Conservation (phyloP, 192 early-diverging fungal species). For the Rhizoclosmatium sp. region DNA sequence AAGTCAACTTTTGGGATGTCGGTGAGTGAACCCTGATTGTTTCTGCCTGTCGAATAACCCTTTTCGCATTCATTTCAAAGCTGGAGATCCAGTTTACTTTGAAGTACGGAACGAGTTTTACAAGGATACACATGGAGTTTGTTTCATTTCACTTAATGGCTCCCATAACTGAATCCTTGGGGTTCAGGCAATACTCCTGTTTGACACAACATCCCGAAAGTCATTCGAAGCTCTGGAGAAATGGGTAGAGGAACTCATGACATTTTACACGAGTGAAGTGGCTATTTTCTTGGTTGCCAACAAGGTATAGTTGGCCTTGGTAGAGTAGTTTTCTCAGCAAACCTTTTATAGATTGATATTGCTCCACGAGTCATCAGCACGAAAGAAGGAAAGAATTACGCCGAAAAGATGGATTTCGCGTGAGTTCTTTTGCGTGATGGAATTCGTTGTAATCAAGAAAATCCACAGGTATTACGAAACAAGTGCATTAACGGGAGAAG, state of each 20-base stretch:
- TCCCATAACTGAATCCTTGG: neutral
- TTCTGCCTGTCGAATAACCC: neutral
- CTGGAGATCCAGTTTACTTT: constrained; percentile 60
- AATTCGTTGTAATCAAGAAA: neutral
- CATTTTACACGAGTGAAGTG: constrained; percentile 45
- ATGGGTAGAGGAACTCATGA: constrained; percentile 58
- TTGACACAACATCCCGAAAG: constrained; percentile 41
- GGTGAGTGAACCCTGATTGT: constrained; percentile 14
- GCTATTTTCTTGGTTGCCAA: constrained; percentile 56
- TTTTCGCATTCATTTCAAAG: constrained; percentile 18
- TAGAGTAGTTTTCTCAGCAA: too few species aligned
- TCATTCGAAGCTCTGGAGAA: constrained; percentile 48
- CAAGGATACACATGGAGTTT: constrained; percentile 64
- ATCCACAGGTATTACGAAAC: constrained; percentile 61
- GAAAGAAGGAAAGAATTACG: constrained; percentile 47
- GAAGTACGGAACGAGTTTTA: constrained; percentile 72
- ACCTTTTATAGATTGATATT: constrained; percentile 38
- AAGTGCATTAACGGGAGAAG: constrained; percentile 52
- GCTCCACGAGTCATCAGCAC: constrained; percentile 44
- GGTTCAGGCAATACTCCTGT: constrained; percentile 52
- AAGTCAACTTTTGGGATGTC: constrained; percentile 71
- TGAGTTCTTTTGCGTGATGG: constrained; percentile 26
- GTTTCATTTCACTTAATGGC: neutral
- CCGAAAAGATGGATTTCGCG: constrained; percentile 43
- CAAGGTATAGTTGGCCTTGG: constrained; percentile 44